These are phyloP conservation scores for Rhazya stricta DNA, from an alignment of 257 asterid genomes.

Conservation along the genomic window DNA sequence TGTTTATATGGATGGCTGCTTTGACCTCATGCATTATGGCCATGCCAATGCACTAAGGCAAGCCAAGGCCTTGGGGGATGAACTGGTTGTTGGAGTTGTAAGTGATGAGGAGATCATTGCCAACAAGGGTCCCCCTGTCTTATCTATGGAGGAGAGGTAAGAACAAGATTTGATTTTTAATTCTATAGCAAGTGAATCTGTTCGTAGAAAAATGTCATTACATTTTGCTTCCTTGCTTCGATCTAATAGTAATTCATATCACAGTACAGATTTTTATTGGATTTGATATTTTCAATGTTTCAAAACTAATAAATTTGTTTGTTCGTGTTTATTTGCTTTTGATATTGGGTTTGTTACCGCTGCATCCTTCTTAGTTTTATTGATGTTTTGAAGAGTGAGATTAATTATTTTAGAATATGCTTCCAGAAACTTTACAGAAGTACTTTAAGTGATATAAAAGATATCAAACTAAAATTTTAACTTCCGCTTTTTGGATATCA, in stretches of 20 bases:
- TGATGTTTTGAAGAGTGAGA: conserved; percentile 1
- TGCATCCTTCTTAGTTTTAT: background rate
- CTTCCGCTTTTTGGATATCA: background rate
- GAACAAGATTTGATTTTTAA: background rate
- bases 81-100: conserved; percentile 84
- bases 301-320: background rate
- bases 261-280: background rate
- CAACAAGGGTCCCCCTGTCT: conserved; percentile 86
- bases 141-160: conserved; percentile 90
- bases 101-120: conserved; percentile 90
- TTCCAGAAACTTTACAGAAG: background rate
- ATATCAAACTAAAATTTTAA: background rate
- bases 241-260: background rate
- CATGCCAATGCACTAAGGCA: conserved; percentile 97
- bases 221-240: background rate
- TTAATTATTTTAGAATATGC: background rate
- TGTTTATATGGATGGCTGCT: conserved; percentile 97
- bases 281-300: background rate
- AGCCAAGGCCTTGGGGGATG: conserved; percentile 88
- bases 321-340: background rate
- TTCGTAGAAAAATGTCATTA: background rate
- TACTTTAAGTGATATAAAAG: background rate
- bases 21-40: conserved; percentile 96
- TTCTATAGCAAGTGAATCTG: background rate
- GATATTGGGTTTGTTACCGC: background rate